Percentiles rank a stretch among this genome's conserved stretches.
Conservation (phyloP, 2,329 filamentous ascomycete genomes). For the Calycina herbarum region DNA sequence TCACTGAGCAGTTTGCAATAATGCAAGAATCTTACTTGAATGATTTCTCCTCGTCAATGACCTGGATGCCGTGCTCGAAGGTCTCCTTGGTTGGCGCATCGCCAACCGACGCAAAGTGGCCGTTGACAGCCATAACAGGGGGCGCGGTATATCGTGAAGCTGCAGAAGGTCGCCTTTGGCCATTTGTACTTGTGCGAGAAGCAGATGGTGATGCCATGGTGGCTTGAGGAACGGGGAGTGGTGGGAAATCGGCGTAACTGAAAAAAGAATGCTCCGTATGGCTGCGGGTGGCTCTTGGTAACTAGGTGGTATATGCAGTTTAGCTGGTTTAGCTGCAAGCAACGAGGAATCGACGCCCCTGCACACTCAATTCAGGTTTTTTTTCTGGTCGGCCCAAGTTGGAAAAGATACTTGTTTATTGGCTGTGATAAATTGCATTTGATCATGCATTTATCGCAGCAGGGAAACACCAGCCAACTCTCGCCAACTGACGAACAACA, state of each 20-base stretch:
- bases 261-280: neutral
- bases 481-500: neutral
- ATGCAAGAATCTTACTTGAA: slow-evolving; percentile 72
- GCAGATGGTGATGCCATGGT: slow-evolving; percentile 32
- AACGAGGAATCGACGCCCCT: neutral
- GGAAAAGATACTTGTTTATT: neutral
- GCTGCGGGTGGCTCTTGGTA: neutral
- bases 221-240: slow-evolving; percentile 8
- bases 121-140: slow-evolving; percentile 61
- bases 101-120: slow-evolving; percentile 76
- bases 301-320: neutral
- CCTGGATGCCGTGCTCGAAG: slow-evolving; percentile 94
- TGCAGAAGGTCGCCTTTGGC: slow-evolving; percentile 30
- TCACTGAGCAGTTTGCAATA: slow-evolving; percentile 7
- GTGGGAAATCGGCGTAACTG: slow-evolving; percentile 5
- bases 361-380: neutral
- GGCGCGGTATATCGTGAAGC: slow-evolving; percentile 37
- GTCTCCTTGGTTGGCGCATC: slow-evolving; percentile 61
- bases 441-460: neutral
- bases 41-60: slow-evolving; percentile 92
- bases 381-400: neutral
- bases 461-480: neutral
- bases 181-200: slow-evolving; percentile 21
- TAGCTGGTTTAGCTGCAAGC: neutral
- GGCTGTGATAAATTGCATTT: neutral